These are phyloP conservation scores for Talaromyces albobiverticillius DNA, from an alignment of 2,329 filamentous ascomycete species.

Conservation along the genomic window DNA sequence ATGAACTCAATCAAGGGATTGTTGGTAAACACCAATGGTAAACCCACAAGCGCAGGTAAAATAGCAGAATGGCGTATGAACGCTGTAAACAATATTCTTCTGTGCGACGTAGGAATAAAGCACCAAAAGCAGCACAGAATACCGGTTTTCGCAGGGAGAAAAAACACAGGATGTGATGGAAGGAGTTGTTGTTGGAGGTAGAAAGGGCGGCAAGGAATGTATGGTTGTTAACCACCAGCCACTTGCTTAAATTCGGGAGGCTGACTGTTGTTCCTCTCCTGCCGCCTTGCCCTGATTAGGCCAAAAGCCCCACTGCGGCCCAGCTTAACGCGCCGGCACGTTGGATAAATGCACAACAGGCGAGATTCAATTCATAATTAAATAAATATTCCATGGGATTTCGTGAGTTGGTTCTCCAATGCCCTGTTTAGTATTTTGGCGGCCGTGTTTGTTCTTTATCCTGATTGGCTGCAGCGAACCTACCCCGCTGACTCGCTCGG, in stretches of 20 bases:
- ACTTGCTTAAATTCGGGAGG: slow-evolving; percentile 15
- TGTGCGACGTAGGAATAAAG: neutral
- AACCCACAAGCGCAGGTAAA: neutral
- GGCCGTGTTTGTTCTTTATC: too few relatives aligned
- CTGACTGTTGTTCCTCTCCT: neutral
- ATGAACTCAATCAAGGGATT: slow-evolving; percentile 13
- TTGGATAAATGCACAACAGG: neutral
- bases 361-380: too few relatives aligned
- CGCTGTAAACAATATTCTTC: neutral
- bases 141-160: too few relatives aligned
- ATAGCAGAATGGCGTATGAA: neutral
- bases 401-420: too few relatives aligned
- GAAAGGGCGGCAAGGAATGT: neutral
- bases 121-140: too few relatives aligned
- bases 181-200: slow-evolving; percentile 3
- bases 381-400: too few relatives aligned
- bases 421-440: too few relatives aligned
- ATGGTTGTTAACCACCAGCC: slow-evolving; percentile 12
- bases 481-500: too few relatives aligned
- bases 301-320: neutral
- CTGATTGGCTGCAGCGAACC: too few relatives aligned
- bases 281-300: neutral
- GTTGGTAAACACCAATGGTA: neutral
- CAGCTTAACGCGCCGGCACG: neutral
- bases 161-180: neutral